phyloP scores from a whole-genome alignment of 2,329 filamentous ascomycete genomes.

The Cladophialophora chaetospira region DNA sequence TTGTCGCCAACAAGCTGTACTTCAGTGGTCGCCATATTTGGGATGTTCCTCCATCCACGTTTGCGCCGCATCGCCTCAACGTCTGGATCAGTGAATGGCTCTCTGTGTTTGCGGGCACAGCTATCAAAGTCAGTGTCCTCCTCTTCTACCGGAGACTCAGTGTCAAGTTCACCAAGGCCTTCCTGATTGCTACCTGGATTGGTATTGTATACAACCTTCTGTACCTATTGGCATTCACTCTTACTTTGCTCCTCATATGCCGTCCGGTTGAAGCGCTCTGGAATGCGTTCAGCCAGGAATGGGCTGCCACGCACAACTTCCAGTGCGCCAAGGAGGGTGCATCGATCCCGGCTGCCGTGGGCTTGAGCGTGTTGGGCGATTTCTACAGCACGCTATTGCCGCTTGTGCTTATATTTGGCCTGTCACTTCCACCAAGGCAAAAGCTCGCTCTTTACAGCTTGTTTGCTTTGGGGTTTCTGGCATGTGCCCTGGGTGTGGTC shows the following conservation, averaged over 20 bases:
- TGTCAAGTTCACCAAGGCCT: slow-evolving; percentile 25
- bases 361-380: slow-evolving; percentile 29
- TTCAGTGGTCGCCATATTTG: slow-evolving; percentile 29
- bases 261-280: slow-evolving; percentile 30
- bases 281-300: slow-evolving; percentile 23
- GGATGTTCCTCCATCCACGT: slow-evolving; percentile 24
- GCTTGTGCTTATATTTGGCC: slow-evolving; percentile 25
- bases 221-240: slow-evolving; percentile 21
- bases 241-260: slow-evolving; percentile 26
- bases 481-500: slow-evolving; percentile 25
- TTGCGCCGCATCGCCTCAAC: slow-evolving; percentile 22
- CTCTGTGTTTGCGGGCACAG: slow-evolving; percentile 9
- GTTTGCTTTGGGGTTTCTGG: slow-evolving; percentile 30
- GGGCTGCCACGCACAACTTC: slow-evolving; percentile 21
- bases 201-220: slow-evolving; percentile 33
- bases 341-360: slow-evolving; percentile 22
- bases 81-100: slow-evolving; percentile 28
- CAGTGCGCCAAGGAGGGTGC: slow-evolving; percentile 24
- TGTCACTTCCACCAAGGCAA: slow-evolving; percentile 25
- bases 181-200: slow-evolving; percentile 30
- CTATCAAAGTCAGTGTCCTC: slow-evolving; percentile 30
- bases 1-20: slow-evolving; percentile 27
- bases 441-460: slow-evolving; percentile 29
- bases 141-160: slow-evolving; percentile 32
- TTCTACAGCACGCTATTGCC: slow-evolving; percentile 31